Evolutionary conservation across 2,329 filamentous ascomycete genomes (phyloP).

Genomic region (Scleromitrula shiraiana): DNA sequence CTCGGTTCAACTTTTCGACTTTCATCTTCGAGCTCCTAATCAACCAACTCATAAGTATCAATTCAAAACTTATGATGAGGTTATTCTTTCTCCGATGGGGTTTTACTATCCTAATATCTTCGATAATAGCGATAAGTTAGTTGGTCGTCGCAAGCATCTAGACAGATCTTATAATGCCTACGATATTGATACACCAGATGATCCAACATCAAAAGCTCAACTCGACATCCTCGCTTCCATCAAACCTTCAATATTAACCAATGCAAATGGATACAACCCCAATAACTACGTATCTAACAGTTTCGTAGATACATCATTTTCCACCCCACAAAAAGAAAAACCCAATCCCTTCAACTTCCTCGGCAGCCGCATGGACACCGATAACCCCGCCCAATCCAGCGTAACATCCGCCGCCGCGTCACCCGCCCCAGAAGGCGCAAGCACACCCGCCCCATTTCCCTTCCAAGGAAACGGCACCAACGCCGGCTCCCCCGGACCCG

Average conservation of each 20-base stretch:
- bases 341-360: conserved; percentile 63
- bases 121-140: conserved; percentile 72
- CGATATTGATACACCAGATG: conserved; percentile 78
- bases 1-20: conserved; percentile 79
- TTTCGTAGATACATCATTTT: conserved; percentile 35
- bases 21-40: conserved; percentile 81
- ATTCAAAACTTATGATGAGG: conserved; percentile 96
- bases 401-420: conserved; percentile 77
- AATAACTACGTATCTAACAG: conserved; percentile 31
- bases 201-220: conserved; percentile 81
- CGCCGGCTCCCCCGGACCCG: conserved; percentile 26
- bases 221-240: conserved; percentile 53
- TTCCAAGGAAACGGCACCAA: conserved; percentile 26
- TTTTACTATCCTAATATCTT: conserved; percentile 86
- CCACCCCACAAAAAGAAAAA: conserved; percentile 55
- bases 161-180: conserved; percentile 90
- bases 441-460: conserved; percentile 56
- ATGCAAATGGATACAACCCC: conserved; percentile 32
- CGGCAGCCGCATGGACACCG: conserved; percentile 52
- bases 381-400: conserved; percentile 63
- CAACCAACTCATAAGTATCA: conserved; percentile 87
- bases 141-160: conserved; percentile 70
- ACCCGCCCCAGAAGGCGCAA: conserved; percentile 68
- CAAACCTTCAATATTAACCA: conserved; percentile 47
- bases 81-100: conserved; percentile 91